A percentile compares a stretch with the other conserved stretches of the same genome.
These are phyloP conservation scores for Aureobasidium mangrovei DNA, from an alignment of 2,329 filamentous ascomycete species.

Conservation along the genomic window DNA sequence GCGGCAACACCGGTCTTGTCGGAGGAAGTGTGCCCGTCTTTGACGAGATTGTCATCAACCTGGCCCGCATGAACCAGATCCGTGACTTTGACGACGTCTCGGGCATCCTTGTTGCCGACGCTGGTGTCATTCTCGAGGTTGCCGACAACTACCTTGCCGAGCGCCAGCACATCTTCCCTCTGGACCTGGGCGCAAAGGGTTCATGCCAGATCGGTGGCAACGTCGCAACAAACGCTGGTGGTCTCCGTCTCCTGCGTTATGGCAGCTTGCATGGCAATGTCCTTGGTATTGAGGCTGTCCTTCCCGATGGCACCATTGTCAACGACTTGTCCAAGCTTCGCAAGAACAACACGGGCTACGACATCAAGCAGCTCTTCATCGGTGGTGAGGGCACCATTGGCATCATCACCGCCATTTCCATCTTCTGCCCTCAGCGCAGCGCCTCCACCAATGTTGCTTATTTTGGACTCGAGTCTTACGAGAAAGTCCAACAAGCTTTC, in stretches of 20 bases:
- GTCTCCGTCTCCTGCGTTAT: constrained; percentile 80
- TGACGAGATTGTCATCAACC: constrained; percentile 92
- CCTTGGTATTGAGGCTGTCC: constrained; percentile 82
- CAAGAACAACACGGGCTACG: constrained; percentile 99
- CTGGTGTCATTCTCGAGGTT: constrained; percentile 81
- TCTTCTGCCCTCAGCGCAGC: constrained; percentile 80
- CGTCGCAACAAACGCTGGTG: constrained; percentile 90
- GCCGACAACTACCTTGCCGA: constrained; percentile 80
- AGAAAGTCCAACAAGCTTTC: constrained; percentile 80
- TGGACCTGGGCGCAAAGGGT: constrained; percentile 96
- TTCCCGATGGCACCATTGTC: constrained; percentile 86
- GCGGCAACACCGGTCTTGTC: constrained; percentile 92
- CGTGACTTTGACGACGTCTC: constrained; percentile 88
- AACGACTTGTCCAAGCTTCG: constrained; percentile 80
- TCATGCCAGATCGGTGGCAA: constrained; percentile 96
- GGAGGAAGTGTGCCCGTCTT: constrained; percentile 95
- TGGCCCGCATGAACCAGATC: constrained; percentile 83
- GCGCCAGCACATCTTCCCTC: constrained; percentile 79
- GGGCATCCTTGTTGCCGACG: constrained; percentile 81
- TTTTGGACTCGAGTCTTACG: constrained; percentile 82
- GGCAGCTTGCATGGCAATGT: constrained; percentile 91
- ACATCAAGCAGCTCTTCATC: constrained; percentile 94
- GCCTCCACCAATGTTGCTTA: constrained; percentile 90
- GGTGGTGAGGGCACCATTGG: constrained; percentile 92
- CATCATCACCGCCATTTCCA: constrained; percentile 81